These are phyloP conservation scores for Calocybe cyanea DNA, from an alignment of 768 basidiomycete genomes.

Conservation along the genomic window DNA sequence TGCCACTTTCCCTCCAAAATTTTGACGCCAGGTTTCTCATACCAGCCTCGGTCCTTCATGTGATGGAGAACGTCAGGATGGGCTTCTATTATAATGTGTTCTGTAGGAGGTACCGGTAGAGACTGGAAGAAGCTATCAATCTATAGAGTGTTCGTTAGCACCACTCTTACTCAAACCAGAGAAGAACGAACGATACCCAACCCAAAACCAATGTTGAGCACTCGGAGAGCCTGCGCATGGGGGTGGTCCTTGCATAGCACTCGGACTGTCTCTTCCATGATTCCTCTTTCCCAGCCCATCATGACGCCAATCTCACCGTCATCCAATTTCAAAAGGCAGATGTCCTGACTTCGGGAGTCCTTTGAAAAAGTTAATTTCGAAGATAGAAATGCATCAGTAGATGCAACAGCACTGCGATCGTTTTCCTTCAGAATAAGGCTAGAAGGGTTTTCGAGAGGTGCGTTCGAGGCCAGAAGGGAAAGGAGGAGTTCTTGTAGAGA, in stretches of 20 bases:
- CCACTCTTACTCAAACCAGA: neutral
- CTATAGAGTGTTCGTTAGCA: constrained; percentile 33
- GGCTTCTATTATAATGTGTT: constrained; percentile 91
- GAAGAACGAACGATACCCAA: constrained; percentile 72
- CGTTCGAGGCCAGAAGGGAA: constrained; percentile 50
- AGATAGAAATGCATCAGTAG: constrained; percentile 65
- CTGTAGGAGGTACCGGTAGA: constrained; percentile 50
- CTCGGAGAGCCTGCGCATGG: constrained; percentile 46
- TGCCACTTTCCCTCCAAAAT: constrained; percentile 95
- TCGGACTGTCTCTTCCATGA: constrained; percentile 83
- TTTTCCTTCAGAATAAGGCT: constrained; percentile 41
- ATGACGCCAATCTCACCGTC: constrained; percentile 92
- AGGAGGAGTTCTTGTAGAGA: constrained; percentile 61
- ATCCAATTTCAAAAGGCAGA: constrained; percentile 65
- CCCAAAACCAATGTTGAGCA: constrained; percentile 93
- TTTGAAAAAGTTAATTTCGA: constrained; percentile 64
- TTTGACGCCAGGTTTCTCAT: constrained; percentile 68
- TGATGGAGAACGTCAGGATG: constrained; percentile 88
- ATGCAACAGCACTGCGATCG: constrained; percentile 57
- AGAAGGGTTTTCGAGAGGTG: constrained; percentile 28
- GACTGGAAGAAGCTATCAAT: constrained; percentile 81
- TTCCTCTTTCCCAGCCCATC: constrained; percentile 96
- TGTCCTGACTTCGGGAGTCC: constrained; percentile 75
- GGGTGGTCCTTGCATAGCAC: constrained; percentile 54
- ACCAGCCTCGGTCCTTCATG: constrained; percentile 77